A percentile compares a stretch with the other conserved stretches of the same genome.
These are phyloP conservation scores for Xerocomellus intermedius DNA, from an alignment of 768 basidiomycete species.

Conservation along the genomic window DNA sequence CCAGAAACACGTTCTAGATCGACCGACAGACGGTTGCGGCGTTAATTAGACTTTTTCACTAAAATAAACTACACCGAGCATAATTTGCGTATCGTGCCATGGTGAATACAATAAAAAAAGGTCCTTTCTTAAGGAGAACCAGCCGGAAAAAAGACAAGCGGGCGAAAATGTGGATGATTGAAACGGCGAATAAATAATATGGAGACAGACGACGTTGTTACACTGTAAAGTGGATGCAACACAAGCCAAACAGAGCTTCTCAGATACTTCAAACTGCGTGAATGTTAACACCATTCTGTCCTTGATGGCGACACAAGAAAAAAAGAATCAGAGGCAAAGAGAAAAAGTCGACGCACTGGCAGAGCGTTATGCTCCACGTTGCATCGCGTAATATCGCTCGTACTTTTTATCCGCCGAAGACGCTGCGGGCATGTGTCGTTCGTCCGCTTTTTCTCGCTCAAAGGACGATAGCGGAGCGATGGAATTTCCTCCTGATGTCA, in stretches of 20 bases:
- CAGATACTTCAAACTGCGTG: slow-evolving; percentile 6
- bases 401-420: slow-evolving; percentile 39
- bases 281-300: slow-evolving; percentile 3
- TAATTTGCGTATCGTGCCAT: slow-evolving; percentile 15
- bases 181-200: slow-evolving; percentile 18
- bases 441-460: slow-evolving; percentile 56
- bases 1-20: background rate
- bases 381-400: slow-evolving; percentile 28
- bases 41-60: slow-evolving; percentile 20
- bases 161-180: background rate
- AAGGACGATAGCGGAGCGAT: slow-evolving; percentile 41
- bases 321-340: background rate
- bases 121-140: background rate
- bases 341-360: background rate
- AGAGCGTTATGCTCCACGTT: slow-evolving; percentile 14
- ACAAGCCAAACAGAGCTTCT: slow-evolving; percentile 5
- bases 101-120: slow-evolving; percentile 1
- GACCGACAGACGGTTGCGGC: background rate
- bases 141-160: background rate
- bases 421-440: slow-evolving; percentile 48
- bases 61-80: slow-evolving; percentile 27
- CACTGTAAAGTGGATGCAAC: background rate
- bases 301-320: background rate
- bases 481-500: slow-evolving; percentile 31
- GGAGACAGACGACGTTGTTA: background rate